These are phyloP conservation scores for Fraxinus quadrangulata DNA, from an alignment of 257 asterid species.

Conservation along the genomic window DNA sequence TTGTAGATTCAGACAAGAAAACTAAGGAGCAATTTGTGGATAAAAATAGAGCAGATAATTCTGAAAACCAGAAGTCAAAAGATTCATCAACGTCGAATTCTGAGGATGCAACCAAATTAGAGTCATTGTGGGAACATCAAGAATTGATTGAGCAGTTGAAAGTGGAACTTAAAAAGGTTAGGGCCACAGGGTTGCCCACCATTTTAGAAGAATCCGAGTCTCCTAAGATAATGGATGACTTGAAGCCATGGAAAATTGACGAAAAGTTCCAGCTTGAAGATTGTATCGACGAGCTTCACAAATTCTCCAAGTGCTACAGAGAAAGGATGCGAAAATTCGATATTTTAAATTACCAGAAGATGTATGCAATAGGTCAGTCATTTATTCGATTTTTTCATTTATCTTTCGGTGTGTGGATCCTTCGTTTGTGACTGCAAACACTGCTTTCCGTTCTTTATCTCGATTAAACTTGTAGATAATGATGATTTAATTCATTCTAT, in stretches of 20 bases:
- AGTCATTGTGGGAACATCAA: conserved; percentile 95
- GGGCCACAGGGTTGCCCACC: conserved; percentile 90
- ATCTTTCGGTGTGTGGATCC: not conserved
- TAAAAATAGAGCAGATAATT: conserved; percentile 25
- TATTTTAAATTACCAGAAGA: conserved; percentile 94
- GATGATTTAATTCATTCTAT: not conserved
- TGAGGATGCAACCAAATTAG: conserved; percentile 59
- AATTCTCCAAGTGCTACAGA: conserved; percentile 72
- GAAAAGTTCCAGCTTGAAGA: conserved; percentile 65
- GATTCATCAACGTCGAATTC: conserved; percentile 31
- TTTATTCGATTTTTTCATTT: not conserved
- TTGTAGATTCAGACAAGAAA: conserved; percentile 24
- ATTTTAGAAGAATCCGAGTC: conserved; percentile 87
- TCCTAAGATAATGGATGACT: conserved; percentile 63
- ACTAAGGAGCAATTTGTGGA: not conserved
- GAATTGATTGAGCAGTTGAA: conserved; percentile 89
- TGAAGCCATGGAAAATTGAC: conserved; percentile 92
- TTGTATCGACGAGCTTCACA: conserved; percentile 79
- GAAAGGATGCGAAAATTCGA: conserved; percentile 91
- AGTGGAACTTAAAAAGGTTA: conserved; percentile 79
- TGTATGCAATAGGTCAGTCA: conserved; percentile 93
- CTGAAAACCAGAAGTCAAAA: conserved; percentile 33
- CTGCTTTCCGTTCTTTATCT: not conserved
- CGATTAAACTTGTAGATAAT: not conserved
- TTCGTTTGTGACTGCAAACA: not conserved